Base-by-base conservation (phyloP, 2,329 filamentous ascomycete genomes). In the Fusarium nematophilum region DNA sequence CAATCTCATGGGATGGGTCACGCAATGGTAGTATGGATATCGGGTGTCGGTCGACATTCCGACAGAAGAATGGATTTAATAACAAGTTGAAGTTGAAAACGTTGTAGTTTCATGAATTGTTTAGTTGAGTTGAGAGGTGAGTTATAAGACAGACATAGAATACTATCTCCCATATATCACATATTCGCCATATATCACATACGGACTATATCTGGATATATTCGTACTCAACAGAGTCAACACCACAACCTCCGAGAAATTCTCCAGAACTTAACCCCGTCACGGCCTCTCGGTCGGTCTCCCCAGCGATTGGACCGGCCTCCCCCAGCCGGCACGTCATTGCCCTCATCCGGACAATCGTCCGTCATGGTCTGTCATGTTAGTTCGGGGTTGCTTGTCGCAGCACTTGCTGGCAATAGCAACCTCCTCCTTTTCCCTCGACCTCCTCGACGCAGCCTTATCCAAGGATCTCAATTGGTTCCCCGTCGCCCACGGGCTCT, bases 1-100 rank as follows among this genome's bases (percentile, higher is more conserved):
- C 63, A 55, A 69, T 69, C 23, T 21, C 67, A 44, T 5, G 67
- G 67, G 67, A 42, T 30, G 14, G 23, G 64, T 69, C 61, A 69
- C 67, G 67, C 67, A 59, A 68, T 65, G 45, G 23, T 34, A 15
- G n/a, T 30, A 50, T 50, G 30, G 13, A 31, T 43, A 18, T 45
- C 25, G 13, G 6, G 2, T 17, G 15, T 36, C 10, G n/a, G 30
- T 40, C 25, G 27, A 39, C 1, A 10, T 0, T 0, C 33, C 3
- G 11, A 46, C 5, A 26, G 4, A 14, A 6, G 8, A 17, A 3
- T 39, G 3, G 26, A 9, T 23, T 44, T 17, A 0, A 0, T 11
- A 26, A 21, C 46, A 0, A 9, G 14, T n/a, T 9, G 0, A 1
- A 5, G 1, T 1, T 2, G n/a, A 3, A 4, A 23, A 5, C 3